Base-by-base conservation (phyloP, 805 yeast genomes). In the Wickerhamomyces sydowiorum region DNA sequence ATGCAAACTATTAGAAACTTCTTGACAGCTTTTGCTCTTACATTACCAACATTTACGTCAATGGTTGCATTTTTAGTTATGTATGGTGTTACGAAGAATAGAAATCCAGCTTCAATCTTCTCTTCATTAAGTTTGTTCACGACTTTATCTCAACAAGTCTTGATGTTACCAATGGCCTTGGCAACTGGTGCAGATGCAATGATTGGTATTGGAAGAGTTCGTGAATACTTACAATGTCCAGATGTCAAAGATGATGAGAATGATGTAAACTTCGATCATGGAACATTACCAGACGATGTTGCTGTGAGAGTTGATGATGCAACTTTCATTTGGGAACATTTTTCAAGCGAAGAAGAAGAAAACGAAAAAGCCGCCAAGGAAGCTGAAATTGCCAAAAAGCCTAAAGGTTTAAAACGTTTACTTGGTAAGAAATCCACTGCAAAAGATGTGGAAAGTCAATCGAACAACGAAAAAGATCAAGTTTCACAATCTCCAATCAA, bases 41-140 rank as follows among this genome's bases (percentile, higher is more conserved):
- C 72, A 4, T 42, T 61, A 24, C 77, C 86, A 0, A 59, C 73
- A 12, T 52, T 80, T 30, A 69, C 84, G 17, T 75, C 87, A 1
- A 67, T 81, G 78, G 66, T 74, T 37, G 67, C 76, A 2, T 73
- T 73, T 49, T 51, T 72, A 36, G 62, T 69, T 1, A 52, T 71
- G 42, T 70, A 64, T 45, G 72, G 65, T 29, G 49, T 64, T 24
- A 43, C 59, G 18, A 53, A 66, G 19, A 54, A 69, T 37, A 55
- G 57, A 48, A 69, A 66, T 43, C 80, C 90, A 5, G 88, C 84
- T 12, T 67, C 74, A 28, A 72, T 85, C 25, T 85, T 85, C 56
- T 70, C 91, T 1, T 83, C 93, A 5, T 64, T 85, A 37, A 74
- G 90, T 0, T 68, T 83, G 44, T 85, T 85, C 64, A 76, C 75